Evolutionary conservation across 164 flowering plant species (phyloP).

Genomic region (Tinospora cordifolia): DNA sequence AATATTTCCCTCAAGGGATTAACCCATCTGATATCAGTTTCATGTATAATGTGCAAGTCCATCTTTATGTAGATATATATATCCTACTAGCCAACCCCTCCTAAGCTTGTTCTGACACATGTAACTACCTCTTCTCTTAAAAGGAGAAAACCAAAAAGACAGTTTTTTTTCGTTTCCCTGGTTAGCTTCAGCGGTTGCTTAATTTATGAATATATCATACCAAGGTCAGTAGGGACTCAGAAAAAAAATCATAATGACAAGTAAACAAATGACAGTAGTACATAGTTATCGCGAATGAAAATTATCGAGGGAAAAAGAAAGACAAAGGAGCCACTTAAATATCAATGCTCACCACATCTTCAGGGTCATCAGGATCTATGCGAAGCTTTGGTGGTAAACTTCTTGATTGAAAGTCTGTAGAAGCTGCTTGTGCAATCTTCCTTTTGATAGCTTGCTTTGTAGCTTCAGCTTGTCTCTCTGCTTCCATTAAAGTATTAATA

Average conservation of each 20-base stretch:
- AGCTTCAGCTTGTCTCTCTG: constrained; percentile 91
- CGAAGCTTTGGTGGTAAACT: constrained; percentile 80
- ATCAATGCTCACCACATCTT: constrained; percentile 73
- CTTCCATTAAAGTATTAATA: constrained; percentile 69
- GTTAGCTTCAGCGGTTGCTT: too few relatives aligned
- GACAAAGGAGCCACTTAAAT: neutral
- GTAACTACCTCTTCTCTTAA: too few relatives aligned
- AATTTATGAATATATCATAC: too few relatives aligned
- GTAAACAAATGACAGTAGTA: neutral
- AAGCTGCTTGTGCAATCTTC: constrained; percentile 85
- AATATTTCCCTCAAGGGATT: neutral
- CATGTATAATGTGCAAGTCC: neutral
- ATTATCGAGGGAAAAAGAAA: neutral
- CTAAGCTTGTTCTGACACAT: too few relatives aligned
- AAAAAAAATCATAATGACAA: neutral
- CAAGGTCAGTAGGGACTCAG: neutral
- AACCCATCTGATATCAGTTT: neutral
- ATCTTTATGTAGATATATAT: too few relatives aligned
- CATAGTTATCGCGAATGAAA: neutral
- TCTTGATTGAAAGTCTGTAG: constrained; percentile 49
- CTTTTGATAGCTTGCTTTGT: constrained; percentile 87
- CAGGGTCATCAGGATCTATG: constrained; percentile 81
- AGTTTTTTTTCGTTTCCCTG: too few relatives aligned
- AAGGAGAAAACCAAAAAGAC: too few relatives aligned
- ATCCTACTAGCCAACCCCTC: too few relatives aligned